Percentiles rank a stretch among this genome's conserved stretches.
These are phyloP conservation scores for Lactarius deliciosus DNA, from an alignment of 768 basidiomycete genomes.

Conservation along the genomic window DNA sequence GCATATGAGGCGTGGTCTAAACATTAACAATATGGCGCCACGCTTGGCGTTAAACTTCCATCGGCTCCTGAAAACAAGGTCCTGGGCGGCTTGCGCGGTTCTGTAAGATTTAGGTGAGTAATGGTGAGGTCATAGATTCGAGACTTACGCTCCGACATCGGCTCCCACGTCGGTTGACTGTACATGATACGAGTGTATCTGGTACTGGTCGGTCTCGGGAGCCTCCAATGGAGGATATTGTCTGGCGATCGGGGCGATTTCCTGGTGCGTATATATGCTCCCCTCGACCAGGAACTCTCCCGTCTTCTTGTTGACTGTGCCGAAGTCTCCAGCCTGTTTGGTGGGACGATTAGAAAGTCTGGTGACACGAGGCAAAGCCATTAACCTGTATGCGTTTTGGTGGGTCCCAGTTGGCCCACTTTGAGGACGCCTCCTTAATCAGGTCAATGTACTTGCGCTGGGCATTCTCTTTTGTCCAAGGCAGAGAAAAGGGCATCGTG, in stretches of 20 bases:
- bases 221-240: not conserved
- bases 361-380: not conserved
- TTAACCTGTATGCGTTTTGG: constrained; percentile 3
- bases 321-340: constrained; percentile 19
- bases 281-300: constrained; percentile 17
- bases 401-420: constrained; percentile 22
- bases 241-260: not conserved
- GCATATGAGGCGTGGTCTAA: not conserved
- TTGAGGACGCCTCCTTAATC: constrained; percentile 6
- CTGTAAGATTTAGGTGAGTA: constrained; percentile 5
- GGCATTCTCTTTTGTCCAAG: constrained; percentile 1
- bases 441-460: constrained; percentile 23
- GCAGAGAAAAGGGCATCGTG: constrained; percentile 13
- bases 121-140: not conserved
- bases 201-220: constrained; percentile 2
- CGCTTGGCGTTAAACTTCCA: constrained; percentile 17
- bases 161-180: not conserved
- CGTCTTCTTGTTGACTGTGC: constrained; percentile 8
- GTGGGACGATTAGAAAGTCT: not conserved
- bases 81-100: not conserved
- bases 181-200: constrained; percentile 20
- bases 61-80: constrained; percentile 3
- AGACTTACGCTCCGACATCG: constrained; percentile 4
- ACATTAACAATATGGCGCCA: constrained; percentile 23
- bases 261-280: constrained; percentile 15